A percentile compares a stretch with the other conserved stretches of the same genome.
Conservation (phyloP, 2,329 filamentous ascomycete species). For the Colletotrichum falcatum region DNA sequence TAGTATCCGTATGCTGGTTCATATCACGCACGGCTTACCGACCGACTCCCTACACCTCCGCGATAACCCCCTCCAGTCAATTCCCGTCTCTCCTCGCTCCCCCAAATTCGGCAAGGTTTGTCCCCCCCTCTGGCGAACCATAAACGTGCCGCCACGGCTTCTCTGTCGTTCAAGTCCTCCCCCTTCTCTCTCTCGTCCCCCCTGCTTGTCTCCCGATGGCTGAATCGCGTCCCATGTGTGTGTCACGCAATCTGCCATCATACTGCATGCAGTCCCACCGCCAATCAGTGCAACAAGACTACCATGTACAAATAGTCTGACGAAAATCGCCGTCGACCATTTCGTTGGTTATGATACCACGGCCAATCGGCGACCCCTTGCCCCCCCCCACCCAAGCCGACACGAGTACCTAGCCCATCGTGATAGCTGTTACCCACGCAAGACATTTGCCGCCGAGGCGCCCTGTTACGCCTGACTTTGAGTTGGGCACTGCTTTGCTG, state of each 20-base stretch:
- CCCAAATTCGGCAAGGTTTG: not conserved
- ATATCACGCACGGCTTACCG: conserved; percentile 23
- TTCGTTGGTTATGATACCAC: not conserved
- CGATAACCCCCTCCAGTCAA: not conserved
- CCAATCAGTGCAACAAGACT: conserved; percentile 3
- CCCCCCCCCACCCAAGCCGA: conserved; percentile 8
- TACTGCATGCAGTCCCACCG: conserved; percentile 33
- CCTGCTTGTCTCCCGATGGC: conserved; percentile 14
- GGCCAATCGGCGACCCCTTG: not conserved
- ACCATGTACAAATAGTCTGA: not conserved
- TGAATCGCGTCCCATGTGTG: conserved; percentile 24
- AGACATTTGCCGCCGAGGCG: not conserved
- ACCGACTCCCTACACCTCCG: too few species aligned
- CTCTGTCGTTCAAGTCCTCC: not conserved
- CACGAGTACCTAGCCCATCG: conserved; percentile 7
- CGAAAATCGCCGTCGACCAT: not conserved
- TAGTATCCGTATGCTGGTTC: too few species aligned
- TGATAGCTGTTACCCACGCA: conserved; percentile 15
- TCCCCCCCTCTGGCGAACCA: not conserved
- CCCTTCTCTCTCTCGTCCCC: not conserved
- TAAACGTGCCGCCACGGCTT: conserved; percentile 23
- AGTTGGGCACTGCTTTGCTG: conserved; percentile 4
- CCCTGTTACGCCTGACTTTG: conserved; percentile 5
- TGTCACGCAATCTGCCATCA: conserved; percentile 35
- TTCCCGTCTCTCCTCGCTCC: conserved; percentile 1